phyloP scores from a whole-genome alignment of 805 yeast species.

The Suhomyces vadensis region DNA sequence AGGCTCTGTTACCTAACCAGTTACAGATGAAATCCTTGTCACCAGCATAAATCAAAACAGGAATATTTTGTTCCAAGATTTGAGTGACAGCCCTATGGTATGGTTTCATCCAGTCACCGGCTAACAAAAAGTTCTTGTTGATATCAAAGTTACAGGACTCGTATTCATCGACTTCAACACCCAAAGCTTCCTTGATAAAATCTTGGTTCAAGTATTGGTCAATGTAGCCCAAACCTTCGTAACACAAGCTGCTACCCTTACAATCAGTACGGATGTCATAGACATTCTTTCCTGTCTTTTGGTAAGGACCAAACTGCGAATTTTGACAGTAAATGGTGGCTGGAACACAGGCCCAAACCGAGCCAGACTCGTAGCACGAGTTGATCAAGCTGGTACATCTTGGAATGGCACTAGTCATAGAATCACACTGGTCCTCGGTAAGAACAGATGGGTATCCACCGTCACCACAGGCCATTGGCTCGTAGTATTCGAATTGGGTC shows the following conservation, averaged over 20 bases:
- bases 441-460: constrained; percentile 83
- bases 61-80: constrained; percentile 66
- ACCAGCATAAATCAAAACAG: constrained; percentile 90
- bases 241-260: constrained; percentile 69
- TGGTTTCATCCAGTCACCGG: constrained; percentile 93
- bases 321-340: constrained; percentile 89
- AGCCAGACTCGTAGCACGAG: constrained; percentile 72
- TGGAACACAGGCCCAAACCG: constrained; percentile 85
- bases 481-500: constrained; percentile 73
- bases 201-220: constrained; percentile 77
- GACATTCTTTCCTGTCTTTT: constrained; percentile 79
- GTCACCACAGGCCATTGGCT: constrained; percentile 92
- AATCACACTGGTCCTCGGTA: constrained; percentile 64
- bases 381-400: constrained; percentile 77
- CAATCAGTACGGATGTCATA: constrained; percentile 86
- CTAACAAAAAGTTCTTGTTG: constrained; percentile 74
- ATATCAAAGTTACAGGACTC: constrained; percentile 77
- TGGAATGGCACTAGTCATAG: constrained; percentile 61
- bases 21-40: constrained; percentile 91
- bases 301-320: constrained; percentile 60
- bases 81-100: constrained; percentile 59
- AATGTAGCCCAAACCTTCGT: constrained; percentile 72
- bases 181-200: constrained; percentile 76
- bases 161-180: constrained; percentile 83
- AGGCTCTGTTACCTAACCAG: constrained; percentile 88